These are phyloP conservation scores for Jackrogersella multiformis DNA, from an alignment of 495 filamentous ascomycete species.

Conservation along the genomic window DNA sequence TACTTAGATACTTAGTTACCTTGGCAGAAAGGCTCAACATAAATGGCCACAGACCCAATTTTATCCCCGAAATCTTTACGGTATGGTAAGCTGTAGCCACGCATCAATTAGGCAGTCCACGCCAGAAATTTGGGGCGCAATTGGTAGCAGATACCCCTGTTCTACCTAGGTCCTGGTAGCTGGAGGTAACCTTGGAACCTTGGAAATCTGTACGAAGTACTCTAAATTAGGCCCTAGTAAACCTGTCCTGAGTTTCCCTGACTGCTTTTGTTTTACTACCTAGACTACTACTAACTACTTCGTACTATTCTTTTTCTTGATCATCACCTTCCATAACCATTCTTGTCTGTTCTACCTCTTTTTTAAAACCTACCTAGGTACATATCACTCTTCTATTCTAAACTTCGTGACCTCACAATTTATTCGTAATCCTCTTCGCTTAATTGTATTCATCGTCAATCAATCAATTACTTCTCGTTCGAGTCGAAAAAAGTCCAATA, in stretches of 20 bases:
- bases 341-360: slow-evolving; percentile 15
- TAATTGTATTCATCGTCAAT: slow-evolving; percentile 39
- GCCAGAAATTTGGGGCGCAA: slow-evolving; percentile 11
- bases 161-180: too few relatives aligned
- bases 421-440: slow-evolving; percentile 37
- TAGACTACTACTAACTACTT: neutral
- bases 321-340: slow-evolving; percentile 36
- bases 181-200: slow-evolving; percentile 3
- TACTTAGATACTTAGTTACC: neutral
- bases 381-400: slow-evolving; percentile 20
- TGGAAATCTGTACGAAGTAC: too few relatives aligned
- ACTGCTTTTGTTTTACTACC: neutral
- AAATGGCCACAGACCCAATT: slow-evolving; percentile 18
- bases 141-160: too few relatives aligned
- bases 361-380: neutral
- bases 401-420: slow-evolving; percentile 24
- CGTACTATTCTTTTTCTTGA: slow-evolving; percentile 16
- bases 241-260: neutral
- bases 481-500: slow-evolving; percentile 12
- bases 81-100: too few relatives aligned
- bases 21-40: slow-evolving; percentile 3
- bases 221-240: slow-evolving; percentile 10
- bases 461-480: slow-evolving; percentile 8
- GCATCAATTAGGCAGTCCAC: slow-evolving; percentile 7
- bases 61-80: slow-evolving; percentile 27